Conservation (phyloP, 495 filamentous ascomycete genomes). For the Annulohypoxylon stygium region DNA sequence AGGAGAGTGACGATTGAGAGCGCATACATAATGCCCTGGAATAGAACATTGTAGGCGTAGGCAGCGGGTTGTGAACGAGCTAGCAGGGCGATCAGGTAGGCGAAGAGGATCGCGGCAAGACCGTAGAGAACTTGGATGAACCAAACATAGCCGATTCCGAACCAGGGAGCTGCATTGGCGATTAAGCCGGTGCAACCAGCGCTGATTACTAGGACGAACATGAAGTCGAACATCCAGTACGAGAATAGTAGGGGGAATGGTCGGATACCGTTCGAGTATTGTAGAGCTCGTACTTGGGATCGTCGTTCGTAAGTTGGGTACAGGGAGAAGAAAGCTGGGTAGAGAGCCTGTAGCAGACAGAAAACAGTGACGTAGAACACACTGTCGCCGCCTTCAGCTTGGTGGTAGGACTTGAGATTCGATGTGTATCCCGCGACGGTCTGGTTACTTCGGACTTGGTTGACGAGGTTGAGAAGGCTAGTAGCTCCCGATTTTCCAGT, state of each 20-base stretch:
- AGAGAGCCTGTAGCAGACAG: slow-evolving; percentile 74
- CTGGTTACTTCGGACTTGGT: slow-evolving; percentile 48
- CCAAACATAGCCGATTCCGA: slow-evolving; percentile 79
- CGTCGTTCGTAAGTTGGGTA: slow-evolving; percentile 79
- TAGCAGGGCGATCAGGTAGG: slow-evolving; percentile 81
- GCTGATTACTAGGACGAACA: slow-evolving; percentile 68
- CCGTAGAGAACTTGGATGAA: slow-evolving; percentile 82
- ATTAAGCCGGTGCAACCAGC: slow-evolving; percentile 73
- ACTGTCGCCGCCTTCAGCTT: slow-evolving; percentile 65
- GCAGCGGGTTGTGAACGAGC: slow-evolving; percentile 74
- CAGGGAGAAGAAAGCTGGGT: slow-evolving; percentile 78
- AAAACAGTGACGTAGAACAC: slow-evolving; percentile 68
- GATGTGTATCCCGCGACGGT: slow-evolving; percentile 66
- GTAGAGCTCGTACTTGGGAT: slow-evolving; percentile 74
- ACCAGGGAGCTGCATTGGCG: slow-evolving; percentile 73
- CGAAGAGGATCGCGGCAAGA: slow-evolving; percentile 73
- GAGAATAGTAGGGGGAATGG: slow-evolving; percentile 73
- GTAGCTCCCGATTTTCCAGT: slow-evolving; percentile 55
- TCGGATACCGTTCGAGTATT: slow-evolving; percentile 79
- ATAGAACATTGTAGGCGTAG: slow-evolving; percentile 74
- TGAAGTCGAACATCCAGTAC: slow-evolving; percentile 76
- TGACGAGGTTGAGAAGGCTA: slow-evolving; percentile 62
- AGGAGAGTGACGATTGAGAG: slow-evolving; percentile 71
- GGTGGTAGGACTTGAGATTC: slow-evolving; percentile 71
- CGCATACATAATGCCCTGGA: slow-evolving; percentile 72